Conservation (phyloP, 345 rosid species). For the Angophora floribunda region DNA sequence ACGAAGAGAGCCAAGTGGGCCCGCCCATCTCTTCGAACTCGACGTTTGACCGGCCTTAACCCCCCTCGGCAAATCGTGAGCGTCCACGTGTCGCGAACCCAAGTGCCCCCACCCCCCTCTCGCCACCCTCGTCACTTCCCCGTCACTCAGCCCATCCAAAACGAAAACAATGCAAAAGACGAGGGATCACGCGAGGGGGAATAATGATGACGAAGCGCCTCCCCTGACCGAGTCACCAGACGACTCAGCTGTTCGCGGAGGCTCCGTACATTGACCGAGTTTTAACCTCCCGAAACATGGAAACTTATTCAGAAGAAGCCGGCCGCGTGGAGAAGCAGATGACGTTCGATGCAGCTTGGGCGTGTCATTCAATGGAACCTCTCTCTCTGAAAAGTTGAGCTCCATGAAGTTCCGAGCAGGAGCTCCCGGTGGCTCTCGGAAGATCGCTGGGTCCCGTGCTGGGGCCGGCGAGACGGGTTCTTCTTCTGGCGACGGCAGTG, state of each 20-base stretch:
- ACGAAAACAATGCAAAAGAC: not conserved
- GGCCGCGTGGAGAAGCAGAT: not conserved
- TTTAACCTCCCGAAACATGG: not conserved
- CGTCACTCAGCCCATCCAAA: not conserved
- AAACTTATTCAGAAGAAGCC: not conserved
- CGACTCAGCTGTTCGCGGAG: not conserved
- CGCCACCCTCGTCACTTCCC: not conserved
- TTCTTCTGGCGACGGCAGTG: not conserved
- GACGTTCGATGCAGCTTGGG: accelerated
- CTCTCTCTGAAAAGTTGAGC: not conserved
- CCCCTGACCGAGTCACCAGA: not conserved
- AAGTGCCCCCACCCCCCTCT: not conserved
- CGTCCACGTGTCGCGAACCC: not conserved
- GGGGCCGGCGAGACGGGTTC: not conserved
- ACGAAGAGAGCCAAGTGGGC: not conserved
- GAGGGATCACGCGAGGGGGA: not conserved
- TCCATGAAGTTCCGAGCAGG: not conserved
- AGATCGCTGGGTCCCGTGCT: not conserved
- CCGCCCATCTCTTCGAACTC: not conserved
- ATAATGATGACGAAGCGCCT: not conserved
- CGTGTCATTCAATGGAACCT: not conserved
- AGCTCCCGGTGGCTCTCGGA: not conserved
- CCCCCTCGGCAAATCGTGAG: not conserved
- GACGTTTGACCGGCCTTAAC: not conserved
- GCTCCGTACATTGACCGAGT: not conserved